Evolutionary conservation across 1,139 yeast species (phyloP), one percentile per base, ranked within the genome.

Genomic region (Candida glucosophila): DNA sequence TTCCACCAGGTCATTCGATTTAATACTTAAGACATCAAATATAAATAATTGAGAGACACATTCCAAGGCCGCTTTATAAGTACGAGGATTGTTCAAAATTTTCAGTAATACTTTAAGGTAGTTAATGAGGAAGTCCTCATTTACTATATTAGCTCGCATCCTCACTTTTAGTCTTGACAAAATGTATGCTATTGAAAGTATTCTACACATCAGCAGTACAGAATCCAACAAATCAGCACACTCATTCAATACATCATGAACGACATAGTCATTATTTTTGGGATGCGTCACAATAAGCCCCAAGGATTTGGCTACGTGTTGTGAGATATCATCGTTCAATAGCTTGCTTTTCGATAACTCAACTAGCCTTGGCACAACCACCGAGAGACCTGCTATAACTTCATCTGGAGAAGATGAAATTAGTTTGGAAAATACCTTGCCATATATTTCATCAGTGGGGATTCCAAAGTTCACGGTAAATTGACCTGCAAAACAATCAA

Each of bases 251-350:
- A 47, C 25, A 1, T 22, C 23, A 1, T 13, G 9, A 2, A 54
- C 29, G 1, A 26, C 25, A 1, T 22, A 28, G 11, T 40, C 36
- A 6, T 24, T 24, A 22, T 41, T 44, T 0, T 30, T 26, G 2
- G 61, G 60, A 35, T 72, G 71, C 26, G 80, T 64, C 1, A 64
- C 67, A 24, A 80, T 49, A 4, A 79, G 66, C 16, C 81, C 88
- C 15, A 74, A 39, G 1, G 66, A 47, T 28, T 59, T 63, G 4
- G 80, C 65, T 3, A 57, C 59, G 52, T 47, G 60, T 20, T 43
- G 33, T 15, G 52, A 30, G 2, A 43, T 27, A 22, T 43, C 47
- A 3, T 45, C 45, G 16, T 39, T 37, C 6, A 61, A 28, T 10
- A 58, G 31, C 5, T 35, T 39, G 2, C 47, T 25, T 11, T 40